Conservation (phyloP, 805 yeast genomes). For the Yamadazyma nakazawae region DNA sequence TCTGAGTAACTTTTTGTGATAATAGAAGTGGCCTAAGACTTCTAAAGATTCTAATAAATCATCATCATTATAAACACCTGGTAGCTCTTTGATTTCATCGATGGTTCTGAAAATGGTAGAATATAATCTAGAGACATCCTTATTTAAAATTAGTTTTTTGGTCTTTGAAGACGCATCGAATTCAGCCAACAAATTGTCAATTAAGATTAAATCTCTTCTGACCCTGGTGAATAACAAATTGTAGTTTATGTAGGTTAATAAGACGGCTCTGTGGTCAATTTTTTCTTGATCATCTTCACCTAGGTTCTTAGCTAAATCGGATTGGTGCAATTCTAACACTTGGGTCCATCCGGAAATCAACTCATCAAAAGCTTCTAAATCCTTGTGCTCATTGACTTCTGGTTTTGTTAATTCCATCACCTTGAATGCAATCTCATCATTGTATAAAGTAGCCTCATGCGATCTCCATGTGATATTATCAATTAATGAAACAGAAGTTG, state of each 20-base stretch:
- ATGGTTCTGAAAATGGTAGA: slow-evolving; percentile 52
- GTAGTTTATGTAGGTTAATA: slow-evolving; percentile 73
- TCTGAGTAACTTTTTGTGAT: slow-evolving; percentile 38
- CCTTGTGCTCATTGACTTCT: slow-evolving; percentile 23
- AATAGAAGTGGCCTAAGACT: slow-evolving; percentile 46
- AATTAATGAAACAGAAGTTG: slow-evolving; percentile 24
- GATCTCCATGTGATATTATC: slow-evolving; percentile 47
- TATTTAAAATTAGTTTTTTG: slow-evolving; percentile 25
- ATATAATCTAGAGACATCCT: slow-evolving; percentile 48
- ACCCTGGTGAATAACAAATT: slow-evolving; percentile 61
- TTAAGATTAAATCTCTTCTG: slow-evolving; percentile 62
- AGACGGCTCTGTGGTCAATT: slow-evolving; percentile 68
- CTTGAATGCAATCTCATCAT: slow-evolving; percentile 68
- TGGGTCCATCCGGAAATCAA: slow-evolving; percentile 67
- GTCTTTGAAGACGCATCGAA: slow-evolving; percentile 17
- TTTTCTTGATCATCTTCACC: slow-evolving; percentile 53
- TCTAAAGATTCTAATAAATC: slow-evolving; percentile 55
- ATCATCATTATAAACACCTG: slow-evolving; percentile 90
- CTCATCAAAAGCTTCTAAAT: slow-evolving; percentile 51
- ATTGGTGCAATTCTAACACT: slow-evolving; percentile 56
- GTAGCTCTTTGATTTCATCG: slow-evolving; percentile 66
- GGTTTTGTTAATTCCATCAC: slow-evolving; percentile 40
- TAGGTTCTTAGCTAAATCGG: slow-evolving; percentile 47
- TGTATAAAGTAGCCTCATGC: slow-evolving; percentile 58
- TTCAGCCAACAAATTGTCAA: slow-evolving; percentile 26